Conservation (phyloP, 768 basidiomycete genomes). For the Amanita molliuscula region DNA sequence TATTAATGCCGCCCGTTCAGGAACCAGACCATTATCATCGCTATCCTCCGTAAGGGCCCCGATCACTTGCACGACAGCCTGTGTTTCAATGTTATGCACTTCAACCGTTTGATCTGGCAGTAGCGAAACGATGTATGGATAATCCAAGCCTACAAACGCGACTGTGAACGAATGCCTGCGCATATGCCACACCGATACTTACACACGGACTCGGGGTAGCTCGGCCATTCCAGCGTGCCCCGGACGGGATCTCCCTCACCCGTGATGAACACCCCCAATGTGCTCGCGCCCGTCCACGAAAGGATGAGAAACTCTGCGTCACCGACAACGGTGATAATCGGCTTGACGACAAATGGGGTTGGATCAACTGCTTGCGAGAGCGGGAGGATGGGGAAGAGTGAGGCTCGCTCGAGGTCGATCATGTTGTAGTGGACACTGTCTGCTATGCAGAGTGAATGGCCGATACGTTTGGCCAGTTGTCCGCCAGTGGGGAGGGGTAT, state of each 20-base stretch:
- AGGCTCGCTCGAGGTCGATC: slow-evolving; percentile 65
- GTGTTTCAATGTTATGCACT: slow-evolving; percentile 73
- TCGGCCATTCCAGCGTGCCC: slow-evolving; percentile 81
- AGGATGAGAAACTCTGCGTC: slow-evolving; percentile 79
- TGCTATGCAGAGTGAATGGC: slow-evolving; percentile 61
- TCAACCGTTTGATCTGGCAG: slow-evolving; percentile 72
- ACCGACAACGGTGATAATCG: slow-evolving; percentile 65
- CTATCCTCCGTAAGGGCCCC: slow-evolving; percentile 26
- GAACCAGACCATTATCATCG: slow-evolving; percentile 6
- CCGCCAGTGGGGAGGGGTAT: slow-evolving; percentile 39
- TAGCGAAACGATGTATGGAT: slow-evolving; percentile 71
- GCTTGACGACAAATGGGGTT: slow-evolving; percentile 35
- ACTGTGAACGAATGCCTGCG: background rate
- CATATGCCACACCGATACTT: slow-evolving; percentile 19
- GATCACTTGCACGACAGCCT: slow-evolving; percentile 61
- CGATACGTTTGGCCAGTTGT: slow-evolving; percentile 49
- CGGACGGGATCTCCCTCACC: slow-evolving; percentile 81
- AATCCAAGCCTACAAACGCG: slow-evolving; percentile 53
- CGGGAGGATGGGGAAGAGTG: slow-evolving; percentile 65
- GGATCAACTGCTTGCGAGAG: slow-evolving; percentile 56
- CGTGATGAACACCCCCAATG: slow-evolving; percentile 81
- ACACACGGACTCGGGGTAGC: slow-evolving; percentile 72
- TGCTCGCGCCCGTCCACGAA: slow-evolving; percentile 73
- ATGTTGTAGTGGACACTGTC: slow-evolving; percentile 67
- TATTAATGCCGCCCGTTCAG: slow-evolving; percentile 23